Percentiles rank a stretch among this genome's conserved stretches.
These are phyloP conservation scores for Beauveria bassiana DNA, from an alignment of 2,329 filamentous ascomycete species.

Conservation along the genomic window DNA sequence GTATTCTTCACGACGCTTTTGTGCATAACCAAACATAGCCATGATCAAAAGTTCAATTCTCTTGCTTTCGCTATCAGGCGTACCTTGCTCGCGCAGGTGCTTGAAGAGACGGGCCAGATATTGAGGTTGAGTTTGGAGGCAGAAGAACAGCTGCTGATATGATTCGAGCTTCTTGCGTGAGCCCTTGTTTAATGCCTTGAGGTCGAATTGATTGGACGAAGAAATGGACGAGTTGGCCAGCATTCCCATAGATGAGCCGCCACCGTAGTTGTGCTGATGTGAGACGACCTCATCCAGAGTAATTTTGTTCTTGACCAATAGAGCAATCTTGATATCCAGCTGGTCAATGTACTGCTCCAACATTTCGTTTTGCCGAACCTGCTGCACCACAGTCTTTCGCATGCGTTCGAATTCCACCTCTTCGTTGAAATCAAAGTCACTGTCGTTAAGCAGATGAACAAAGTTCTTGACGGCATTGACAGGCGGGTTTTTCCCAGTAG, in stretches of 20 bases:
- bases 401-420: constrained; percentile 94
- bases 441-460: constrained; percentile 94
- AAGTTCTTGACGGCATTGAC: constrained; percentile 97
- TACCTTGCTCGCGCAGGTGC: constrained; percentile 72
- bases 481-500: constrained; percentile 90
- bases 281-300: constrained; percentile 95
- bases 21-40: constrained; percentile 93
- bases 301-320: constrained; percentile 99
- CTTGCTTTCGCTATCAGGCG: constrained; percentile 86
- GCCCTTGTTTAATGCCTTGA: constrained; percentile 95
- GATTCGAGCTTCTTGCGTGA: constrained; percentile 91
- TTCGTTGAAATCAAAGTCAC: constrained; percentile 97
- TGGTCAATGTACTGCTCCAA: constrained; percentile 98
- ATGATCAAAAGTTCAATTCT: constrained; percentile 89
- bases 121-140: constrained; percentile 90
- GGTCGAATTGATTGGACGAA: constrained; percentile 86
- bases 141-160: constrained; percentile 97
- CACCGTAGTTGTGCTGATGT: constrained; percentile 93
- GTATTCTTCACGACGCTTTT: constrained; percentile 95
- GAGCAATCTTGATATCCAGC: constrained; percentile 95
- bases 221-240: constrained; percentile 83
- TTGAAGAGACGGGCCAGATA: constrained; percentile 87
- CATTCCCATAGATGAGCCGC: constrained; percentile 67
- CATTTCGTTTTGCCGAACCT: constrained; percentile 94
- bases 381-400: constrained; percentile 92